Base-by-base conservation (phyloP, 495 filamentous ascomycete species). In the Aspergillus heteromorphus region DNA sequence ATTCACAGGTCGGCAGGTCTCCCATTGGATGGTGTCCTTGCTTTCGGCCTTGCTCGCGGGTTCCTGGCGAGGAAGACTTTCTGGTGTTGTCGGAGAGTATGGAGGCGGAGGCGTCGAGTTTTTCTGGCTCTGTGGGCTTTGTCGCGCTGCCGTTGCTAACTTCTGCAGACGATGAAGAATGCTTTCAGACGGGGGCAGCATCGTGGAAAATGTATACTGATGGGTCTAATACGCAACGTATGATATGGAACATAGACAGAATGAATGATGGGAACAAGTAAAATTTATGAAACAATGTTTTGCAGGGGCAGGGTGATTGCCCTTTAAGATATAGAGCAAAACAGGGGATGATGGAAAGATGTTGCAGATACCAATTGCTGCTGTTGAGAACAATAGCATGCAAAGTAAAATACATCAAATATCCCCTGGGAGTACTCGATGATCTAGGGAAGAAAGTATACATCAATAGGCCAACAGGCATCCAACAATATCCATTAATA, bases 121-220 rank as follows among this genome's bases (percentile, higher is more conserved):
- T 16, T 48, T 23, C 20, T 29, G 21, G 20, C 20, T 53, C 3
- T 50, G 47, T 42, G 54, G 43, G 20, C 50, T 58, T 38, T 4
- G 11, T 36, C 23, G 27, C 14, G n/a, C 53, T 40, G n/a, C 53
- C 34, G 61, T 64, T 19, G 58, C 51, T 3, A 63, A 56, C 43
- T 67, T 67, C 8, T 63, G 56, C 11, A 50, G 23, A n/a, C 62
- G 60, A 21, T 71, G 61, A 21, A 59, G 57, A 27, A 67, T 21
- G 30, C 49, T 58, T 9, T 67, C 58, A 17, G 63, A 59, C 20
- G 63, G 60, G 17, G 61, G 61, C 11, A 54, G 38, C 63, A 66
- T 68, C 31, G 10, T 63, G 29, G 21, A 16, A n/a, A 13, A 27
- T 6, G 19, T 45, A 16, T 8, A 9, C 10, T 10, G 45, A 21